Percentiles rank a stretch among this genome's conserved stretches.
phyloP scores from a whole-genome alignment of 352 stramenopile genomes.

The Phytophthora parvispora region DNA sequence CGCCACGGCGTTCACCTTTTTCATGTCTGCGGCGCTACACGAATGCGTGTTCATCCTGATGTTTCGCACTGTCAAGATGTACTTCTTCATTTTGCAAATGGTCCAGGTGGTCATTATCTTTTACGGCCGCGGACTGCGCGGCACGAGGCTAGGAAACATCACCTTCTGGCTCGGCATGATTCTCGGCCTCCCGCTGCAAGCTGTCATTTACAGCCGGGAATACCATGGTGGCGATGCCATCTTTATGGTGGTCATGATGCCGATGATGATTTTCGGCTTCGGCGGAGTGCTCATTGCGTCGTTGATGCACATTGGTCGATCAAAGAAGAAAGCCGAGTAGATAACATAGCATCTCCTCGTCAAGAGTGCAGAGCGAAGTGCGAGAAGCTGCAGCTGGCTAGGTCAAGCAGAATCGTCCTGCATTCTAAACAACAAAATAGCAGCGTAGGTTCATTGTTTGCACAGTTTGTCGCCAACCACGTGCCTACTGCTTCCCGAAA shows the following conservation, averaged over 20 bases:
- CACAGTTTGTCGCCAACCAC: neutral
- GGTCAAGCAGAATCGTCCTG: too few relatives aligned
- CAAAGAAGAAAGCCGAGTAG: conserved; percentile 37
- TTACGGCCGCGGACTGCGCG: conserved; percentile 76
- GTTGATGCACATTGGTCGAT: conserved; percentile 48
- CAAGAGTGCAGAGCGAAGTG: too few relatives aligned
- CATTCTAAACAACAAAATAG: conserved; percentile 1
- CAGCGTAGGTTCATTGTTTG: neutral
- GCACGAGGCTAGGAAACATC: conserved; percentile 80
- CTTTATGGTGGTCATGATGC: conserved; percentile 85
- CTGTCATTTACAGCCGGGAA: conserved; percentile 85
- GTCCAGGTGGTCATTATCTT: conserved; percentile 95
- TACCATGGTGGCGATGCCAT: conserved; percentile 84
- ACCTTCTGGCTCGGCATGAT: conserved; percentile 89
- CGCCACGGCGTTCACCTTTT: conserved; percentile 92
- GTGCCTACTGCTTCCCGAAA: conserved; percentile 7
- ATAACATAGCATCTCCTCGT: neutral
- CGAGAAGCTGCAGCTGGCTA: too few relatives aligned
- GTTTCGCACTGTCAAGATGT: conserved; percentile 95
- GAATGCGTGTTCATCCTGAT: conserved; percentile 97
- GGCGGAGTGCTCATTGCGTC: conserved; percentile 56
- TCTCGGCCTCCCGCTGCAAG: conserved; percentile 73
- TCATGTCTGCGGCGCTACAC: conserved; percentile 96
- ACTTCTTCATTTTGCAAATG: conserved; percentile 97
- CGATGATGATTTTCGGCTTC: conserved; percentile 76